phyloP scores from a whole-genome alignment of 495 filamentous ascomycete genomes.

The Aspergillus campestris region DNA sequence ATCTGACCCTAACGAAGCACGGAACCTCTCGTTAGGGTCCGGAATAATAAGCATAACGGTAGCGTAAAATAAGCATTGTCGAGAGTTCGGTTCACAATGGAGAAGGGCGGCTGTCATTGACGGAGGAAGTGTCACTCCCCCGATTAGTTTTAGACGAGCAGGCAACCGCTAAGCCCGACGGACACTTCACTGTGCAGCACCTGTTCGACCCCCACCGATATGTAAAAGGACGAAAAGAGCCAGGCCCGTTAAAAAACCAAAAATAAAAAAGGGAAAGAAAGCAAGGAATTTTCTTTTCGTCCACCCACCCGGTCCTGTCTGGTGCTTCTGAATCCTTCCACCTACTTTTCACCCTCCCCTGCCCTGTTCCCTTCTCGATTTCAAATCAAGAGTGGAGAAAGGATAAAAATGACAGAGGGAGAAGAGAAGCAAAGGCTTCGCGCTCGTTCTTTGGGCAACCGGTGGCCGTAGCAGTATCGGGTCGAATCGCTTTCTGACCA shows the following conservation, averaged over 20 bases:
- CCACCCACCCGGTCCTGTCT: too few species aligned
- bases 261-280: not conserved
- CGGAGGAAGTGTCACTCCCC: conserved; percentile 1
- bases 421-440: not conserved
- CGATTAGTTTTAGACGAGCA: conserved; percentile 5
- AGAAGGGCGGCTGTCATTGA: conserved; percentile 10
- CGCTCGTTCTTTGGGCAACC: not conserved
- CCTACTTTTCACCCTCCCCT: too few species aligned
- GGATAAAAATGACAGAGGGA: not conserved
- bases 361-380: too few species aligned
- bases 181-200: conserved; percentile 22
- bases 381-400: too few species aligned
- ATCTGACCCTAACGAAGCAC: conserved; percentile 3
- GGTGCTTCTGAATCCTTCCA: too few species aligned
- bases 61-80: conserved; percentile 18
- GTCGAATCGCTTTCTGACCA: too few species aligned
- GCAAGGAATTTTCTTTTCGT: not conserved
- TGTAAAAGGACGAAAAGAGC: conserved; percentile 7
- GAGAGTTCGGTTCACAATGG: conserved; percentile 20
- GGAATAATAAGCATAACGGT: conserved; percentile 23
- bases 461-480: too few species aligned
- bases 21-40: conserved; percentile 9
- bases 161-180: conserved; percentile 12
- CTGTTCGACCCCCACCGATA: conserved; percentile 7
- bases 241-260: not conserved